A percentile compares a stretch with the other conserved stretches of the same genome.
phyloP scores from a whole-genome alignment of 2,329 filamentous ascomycete genomes.

The Cladobotryum protrusum region DNA sequence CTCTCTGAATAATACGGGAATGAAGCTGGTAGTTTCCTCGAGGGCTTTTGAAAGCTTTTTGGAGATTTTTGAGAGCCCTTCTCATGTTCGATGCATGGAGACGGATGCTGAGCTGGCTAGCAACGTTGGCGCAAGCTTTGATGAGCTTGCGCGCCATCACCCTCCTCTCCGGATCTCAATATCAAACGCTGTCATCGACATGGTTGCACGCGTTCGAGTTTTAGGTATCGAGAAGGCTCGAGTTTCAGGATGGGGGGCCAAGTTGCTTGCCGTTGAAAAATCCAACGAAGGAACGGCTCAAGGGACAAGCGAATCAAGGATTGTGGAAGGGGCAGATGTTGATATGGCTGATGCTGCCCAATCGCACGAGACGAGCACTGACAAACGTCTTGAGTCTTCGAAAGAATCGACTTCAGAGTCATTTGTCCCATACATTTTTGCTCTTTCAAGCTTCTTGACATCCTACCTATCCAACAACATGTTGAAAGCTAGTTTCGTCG shows the following conservation, averaged over 20 bases:
- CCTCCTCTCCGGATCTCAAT: conserved; percentile 75
- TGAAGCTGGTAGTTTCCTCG: conserved; percentile 80
- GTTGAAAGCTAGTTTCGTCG: conserved; percentile 68
- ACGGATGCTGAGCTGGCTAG: conserved; percentile 63
- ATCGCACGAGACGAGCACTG: conserved; percentile 12
- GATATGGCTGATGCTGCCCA: conserved; percentile 56
- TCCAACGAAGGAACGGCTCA: conserved; percentile 43
- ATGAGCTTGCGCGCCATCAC: conserved; percentile 92
- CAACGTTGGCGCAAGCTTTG: conserved; percentile 76
- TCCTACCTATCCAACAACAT: conserved; percentile 68
- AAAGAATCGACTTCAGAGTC: conserved; percentile 25
- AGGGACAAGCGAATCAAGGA: conserved; percentile 35
- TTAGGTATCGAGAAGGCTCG: conserved; percentile 66
- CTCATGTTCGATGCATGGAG: conserved; percentile 80
- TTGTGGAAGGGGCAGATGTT: conserved; percentile 44
- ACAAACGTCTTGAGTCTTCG: conserved; percentile 12
- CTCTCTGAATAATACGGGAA: conserved; percentile 79
- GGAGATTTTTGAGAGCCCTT: conserved; percentile 91
- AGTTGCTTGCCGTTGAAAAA: conserved; percentile 60
- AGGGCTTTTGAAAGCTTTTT: conserved; percentile 80
- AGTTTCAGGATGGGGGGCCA: conserved; percentile 67
- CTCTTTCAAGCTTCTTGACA: conserved; percentile 67
- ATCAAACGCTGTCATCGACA: conserved; percentile 77
- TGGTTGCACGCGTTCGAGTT: conserved; percentile 75
- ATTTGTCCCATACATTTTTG: conserved; percentile 66